phyloP scores from a whole-genome alignment of 1,139 yeast species.

The Kurtzmaniella quercitrusa region DNA sequence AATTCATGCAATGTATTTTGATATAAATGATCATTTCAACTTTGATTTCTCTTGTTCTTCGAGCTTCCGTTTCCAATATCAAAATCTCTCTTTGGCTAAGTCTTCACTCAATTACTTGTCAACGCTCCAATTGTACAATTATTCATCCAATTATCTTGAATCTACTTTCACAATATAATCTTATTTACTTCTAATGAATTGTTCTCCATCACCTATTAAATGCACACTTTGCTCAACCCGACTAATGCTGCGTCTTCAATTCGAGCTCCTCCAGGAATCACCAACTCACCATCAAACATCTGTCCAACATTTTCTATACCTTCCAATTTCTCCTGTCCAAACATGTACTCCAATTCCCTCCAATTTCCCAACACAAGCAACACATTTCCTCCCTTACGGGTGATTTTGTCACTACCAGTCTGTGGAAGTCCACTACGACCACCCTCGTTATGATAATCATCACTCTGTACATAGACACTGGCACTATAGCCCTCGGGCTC shows the following conservation, averaged over 20 bases:
- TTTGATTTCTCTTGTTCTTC: no score
- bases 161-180: background rate
- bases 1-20: no score
- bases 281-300: constrained; percentile 64
- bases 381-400: constrained; percentile 26
- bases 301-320: constrained; percentile 54
- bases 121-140: no score
- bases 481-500: constrained; percentile 67
- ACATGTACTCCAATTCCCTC: constrained; percentile 51
- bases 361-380: constrained; percentile 64
- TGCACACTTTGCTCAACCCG: constrained; percentile 45
- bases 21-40: no score
- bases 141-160: background rate
- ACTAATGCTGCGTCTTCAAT: constrained; percentile 71
- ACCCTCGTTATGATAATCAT: constrained; percentile 49
- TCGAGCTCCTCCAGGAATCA: constrained; percentile 53
- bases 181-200: background rate
- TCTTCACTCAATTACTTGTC: no score
- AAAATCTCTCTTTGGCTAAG: no score
- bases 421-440: constrained; percentile 8
- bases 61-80: no score
- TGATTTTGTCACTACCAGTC: constrained; percentile 10
- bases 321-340: constrained; percentile 44
- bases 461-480: constrained; percentile 62
- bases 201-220: background rate